Base-by-base conservation (phyloP, 2,329 filamentous ascomycete species). In the Beauveria sp. region DNA sequence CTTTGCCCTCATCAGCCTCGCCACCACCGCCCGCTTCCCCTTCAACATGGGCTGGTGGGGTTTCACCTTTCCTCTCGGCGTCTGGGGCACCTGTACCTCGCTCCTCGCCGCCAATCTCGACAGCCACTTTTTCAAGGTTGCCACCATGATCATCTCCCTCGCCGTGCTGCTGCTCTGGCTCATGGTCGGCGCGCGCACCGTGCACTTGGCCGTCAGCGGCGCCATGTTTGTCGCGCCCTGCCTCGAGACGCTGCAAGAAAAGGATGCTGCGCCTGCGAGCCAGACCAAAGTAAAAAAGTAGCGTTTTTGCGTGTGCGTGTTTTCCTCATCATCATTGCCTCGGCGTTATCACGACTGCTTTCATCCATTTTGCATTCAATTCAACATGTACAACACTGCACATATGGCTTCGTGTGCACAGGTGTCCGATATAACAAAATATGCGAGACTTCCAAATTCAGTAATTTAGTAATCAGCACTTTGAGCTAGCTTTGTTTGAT, bases 11-110 rank as follows among this genome's bases (percentile, higher is more conserved):
- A 71, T 78, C 64, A 76, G 74, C 65, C 71, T 77, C 49, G 66
- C 65, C 42, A 77, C 75, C 31, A 77, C 74, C 58, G 72, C 73
- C 56, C 70, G 68, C 61, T 72, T 78, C 22, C 76, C 77, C 12
- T 79, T 79, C 69, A 79, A 77, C 63, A 76, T 79, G 71, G 77
- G 77, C 46, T 80, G 77, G 75, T 80, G 77, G 78, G 77, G 75
- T 1, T 78, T 79, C 59, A 79, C 77, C 1, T 80, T 80, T 64
- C 77, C 77, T 0, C 70, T 79, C 6, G 78, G 77, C n/a, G 76
- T 79, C 26, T 69, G 77, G 65, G 75, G 76, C 1, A 75, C 74
- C 2, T 78, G 75, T 61, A 76, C 78, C 0, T 70, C 71, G 20
- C 64, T 71, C 57, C 60, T 81, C 59, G 78, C 74, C 3, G 56